Conservation (phyloP, 2,329 filamentous ascomycete genomes). For the Ilyonectria sp. region DNA sequence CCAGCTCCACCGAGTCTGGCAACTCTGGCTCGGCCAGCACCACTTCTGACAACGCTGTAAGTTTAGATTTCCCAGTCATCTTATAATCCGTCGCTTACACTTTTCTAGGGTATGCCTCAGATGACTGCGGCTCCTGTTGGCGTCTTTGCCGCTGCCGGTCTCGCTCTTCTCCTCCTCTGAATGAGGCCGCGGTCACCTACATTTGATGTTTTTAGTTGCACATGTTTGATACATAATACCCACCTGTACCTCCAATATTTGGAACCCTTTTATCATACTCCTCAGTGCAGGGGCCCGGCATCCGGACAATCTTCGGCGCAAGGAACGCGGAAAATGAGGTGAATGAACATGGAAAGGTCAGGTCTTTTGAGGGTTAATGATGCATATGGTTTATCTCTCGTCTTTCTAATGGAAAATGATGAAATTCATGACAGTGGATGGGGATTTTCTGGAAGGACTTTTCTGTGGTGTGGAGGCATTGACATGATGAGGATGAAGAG, state of each 20-base stretch:
- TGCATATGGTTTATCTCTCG: constrained; percentile 53
- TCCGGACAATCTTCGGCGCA: constrained; percentile 48
- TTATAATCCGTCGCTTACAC: constrained; percentile 26
- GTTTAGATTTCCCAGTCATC: constrained; percentile 27
- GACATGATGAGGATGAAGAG: constrained; percentile 28
- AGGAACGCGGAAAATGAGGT: constrained; percentile 46
- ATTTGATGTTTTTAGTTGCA: constrained; percentile 53
- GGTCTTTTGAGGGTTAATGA: constrained; percentile 53
- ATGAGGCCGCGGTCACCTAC: constrained; percentile 32
- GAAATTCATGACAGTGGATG: constrained; percentile 47
- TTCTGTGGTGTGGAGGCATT: constrained; percentile 31
- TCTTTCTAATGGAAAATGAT: constrained; percentile 54
- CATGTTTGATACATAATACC: constrained; percentile 62
- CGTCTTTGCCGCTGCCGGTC: constrained; percentile 64
- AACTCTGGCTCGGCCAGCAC: constrained; percentile 27
- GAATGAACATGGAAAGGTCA: constrained; percentile 50
- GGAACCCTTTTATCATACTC: constrained; percentile 45
- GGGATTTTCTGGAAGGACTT: constrained; percentile 39
- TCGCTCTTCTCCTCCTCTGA: constrained; percentile 66
- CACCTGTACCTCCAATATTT: constrained; percentile 52
- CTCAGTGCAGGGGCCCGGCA: constrained; percentile 40
- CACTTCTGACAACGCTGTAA: constrained; percentile 50
- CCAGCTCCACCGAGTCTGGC: constrained; percentile 26
- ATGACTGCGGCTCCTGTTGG: constrained; percentile 63
- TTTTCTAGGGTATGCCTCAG: constrained; percentile 51